Conservation (phyloP, 192 early-diverging fungal species). For the Coemansia erecta region DNA sequence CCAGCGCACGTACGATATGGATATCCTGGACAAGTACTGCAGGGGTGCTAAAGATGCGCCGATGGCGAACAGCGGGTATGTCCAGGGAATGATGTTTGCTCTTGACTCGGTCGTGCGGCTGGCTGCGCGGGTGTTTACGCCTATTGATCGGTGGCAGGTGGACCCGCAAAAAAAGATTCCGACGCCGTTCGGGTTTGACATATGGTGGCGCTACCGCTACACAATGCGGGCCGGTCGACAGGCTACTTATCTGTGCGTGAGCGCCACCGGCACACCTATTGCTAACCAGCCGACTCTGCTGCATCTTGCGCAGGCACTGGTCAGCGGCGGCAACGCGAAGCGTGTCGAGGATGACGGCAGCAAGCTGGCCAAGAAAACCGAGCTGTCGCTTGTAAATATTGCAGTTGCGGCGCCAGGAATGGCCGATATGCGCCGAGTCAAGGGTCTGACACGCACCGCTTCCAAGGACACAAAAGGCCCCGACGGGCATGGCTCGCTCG, state of each 20-base stretch:
- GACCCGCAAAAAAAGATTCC: not conserved
- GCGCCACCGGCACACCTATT: conserved; percentile 11
- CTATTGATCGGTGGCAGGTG: not conserved
- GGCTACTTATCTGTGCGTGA: conserved; percentile 9
- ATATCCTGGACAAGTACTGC: conserved; percentile 11
- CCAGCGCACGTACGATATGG: conserved; percentile 20
- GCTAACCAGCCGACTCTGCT: conserved; percentile 7
- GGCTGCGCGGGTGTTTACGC: not conserved
- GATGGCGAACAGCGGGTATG: conserved; percentile 6
- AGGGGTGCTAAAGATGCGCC: not conserved
- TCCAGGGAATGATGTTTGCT: conserved; percentile 21
- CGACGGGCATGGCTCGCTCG: conserved; percentile 1
- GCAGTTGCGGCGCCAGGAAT: not conserved
- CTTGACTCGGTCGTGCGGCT: conserved; percentile 23
- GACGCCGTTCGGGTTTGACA: conserved; percentile 17
- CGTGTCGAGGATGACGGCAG: not conserved
- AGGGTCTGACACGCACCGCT: not conserved
- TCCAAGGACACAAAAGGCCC: not conserved
- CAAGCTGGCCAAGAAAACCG: not conserved
- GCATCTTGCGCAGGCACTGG: conserved; percentile 3
- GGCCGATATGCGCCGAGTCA: not conserved
- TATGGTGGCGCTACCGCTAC: conserved; percentile 34
- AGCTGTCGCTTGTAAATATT: not conserved
- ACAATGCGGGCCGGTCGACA: conserved; percentile 13
- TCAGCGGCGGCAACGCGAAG: not conserved